Percentiles rank a stretch among this genome's conserved stretches.
Evolutionary conservation across 768 basidiomycete species (phyloP).

Genomic region (Mycena polygramma): DNA sequence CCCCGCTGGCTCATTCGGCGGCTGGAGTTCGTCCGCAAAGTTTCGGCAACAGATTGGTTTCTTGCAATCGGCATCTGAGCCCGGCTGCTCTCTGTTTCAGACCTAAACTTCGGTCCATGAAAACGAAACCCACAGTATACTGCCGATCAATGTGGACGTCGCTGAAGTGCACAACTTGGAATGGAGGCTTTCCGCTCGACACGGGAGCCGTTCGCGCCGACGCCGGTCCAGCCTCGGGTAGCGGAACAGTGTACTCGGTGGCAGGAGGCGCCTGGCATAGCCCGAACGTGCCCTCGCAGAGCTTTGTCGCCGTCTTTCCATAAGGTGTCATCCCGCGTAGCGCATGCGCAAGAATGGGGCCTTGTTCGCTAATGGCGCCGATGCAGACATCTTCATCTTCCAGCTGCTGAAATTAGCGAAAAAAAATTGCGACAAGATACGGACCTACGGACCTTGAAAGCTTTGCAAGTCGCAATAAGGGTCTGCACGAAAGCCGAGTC

Average conservation of each 20-base stretch:
- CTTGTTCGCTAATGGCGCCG: slow-evolving; percentile 63
- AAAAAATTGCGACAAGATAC: too few relatives aligned
- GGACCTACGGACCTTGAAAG: slow-evolving; percentile 48
- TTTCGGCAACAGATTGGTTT: slow-evolving; percentile 74
- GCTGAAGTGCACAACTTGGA: slow-evolving; percentile 72
- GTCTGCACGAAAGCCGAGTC: slow-evolving; percentile 60
- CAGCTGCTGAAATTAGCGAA: slow-evolving; percentile 47
- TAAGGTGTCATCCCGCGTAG: slow-evolving; percentile 62
- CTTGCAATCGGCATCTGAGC: slow-evolving; percentile 69
- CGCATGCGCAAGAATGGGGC: slow-evolving; percentile 69
- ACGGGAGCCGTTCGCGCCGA: slow-evolving; percentile 48
- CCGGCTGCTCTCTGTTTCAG: slow-evolving; percentile 46
- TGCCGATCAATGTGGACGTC: slow-evolving; percentile 73
- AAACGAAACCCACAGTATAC: slow-evolving; percentile 58
- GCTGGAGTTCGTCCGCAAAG: slow-evolving; percentile 55
- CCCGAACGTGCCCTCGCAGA: slow-evolving; percentile 69
- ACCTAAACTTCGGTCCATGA: not conserved
- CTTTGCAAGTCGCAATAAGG: slow-evolving; percentile 60
- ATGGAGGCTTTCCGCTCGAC: slow-evolving; percentile 57
- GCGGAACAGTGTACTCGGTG: slow-evolving; percentile 56
- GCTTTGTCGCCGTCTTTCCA: slow-evolving; percentile 63
- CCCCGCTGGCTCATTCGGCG: slow-evolving; percentile 60
- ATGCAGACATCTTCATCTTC: slow-evolving; percentile 71
- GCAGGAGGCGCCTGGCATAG: slow-evolving; percentile 65
- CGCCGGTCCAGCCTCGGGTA: slow-evolving; percentile 57